Base-by-base conservation (phyloP, 2,329 filamentous ascomycete species). In the Mycosphaerella arachidis region DNA sequence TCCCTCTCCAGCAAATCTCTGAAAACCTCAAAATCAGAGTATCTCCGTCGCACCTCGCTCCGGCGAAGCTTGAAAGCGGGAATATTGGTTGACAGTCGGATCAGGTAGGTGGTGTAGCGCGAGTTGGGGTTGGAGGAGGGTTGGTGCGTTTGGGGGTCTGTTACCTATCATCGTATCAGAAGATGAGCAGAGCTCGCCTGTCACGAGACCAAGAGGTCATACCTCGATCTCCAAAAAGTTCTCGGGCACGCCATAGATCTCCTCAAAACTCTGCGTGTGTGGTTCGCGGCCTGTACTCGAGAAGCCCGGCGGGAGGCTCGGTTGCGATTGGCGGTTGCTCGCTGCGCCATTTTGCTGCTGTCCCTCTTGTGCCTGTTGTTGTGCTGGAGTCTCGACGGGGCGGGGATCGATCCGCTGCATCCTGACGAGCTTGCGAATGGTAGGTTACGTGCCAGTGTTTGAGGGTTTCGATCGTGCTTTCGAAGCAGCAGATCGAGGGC, bases 201-300 rank as follows among this genome's bases (percentile, higher is more conserved):
- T 6, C 24, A 16, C 12, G 1, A 16, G n/a, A n/a, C 2, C 5
- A n/a, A 18, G 30, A 16, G 24, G 24, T 24, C 24, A 24, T 76
- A 94, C 92, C 83, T 99, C 94, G 66, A 99, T 96, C 81, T 99
- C 94, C 57, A 99, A 85, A 74, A 97, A 97, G 81, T 99, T 99
- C 82, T 99, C 94, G 6, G 94, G 94, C 52, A 93, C 91, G 13
- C 92, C 94, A 77, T 99, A 99, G 75, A 97, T 96, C 83, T 99
- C 94, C 79, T 99, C 94, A 74, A 97, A 97, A 73, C 89, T 94
- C 81, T 99, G 94, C 6, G 71, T 70, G 53, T 72, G 71, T 8
- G 64, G 48, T 18, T 68, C 61, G 31, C 63, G 63, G 2, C 69
- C 70, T 4, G 71, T 71, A 40, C 65, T 68, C 12, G 71, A 68